Conservation (phyloP, 1,284 basidiomycete genomes). For the Puccinia horiana region DNA sequence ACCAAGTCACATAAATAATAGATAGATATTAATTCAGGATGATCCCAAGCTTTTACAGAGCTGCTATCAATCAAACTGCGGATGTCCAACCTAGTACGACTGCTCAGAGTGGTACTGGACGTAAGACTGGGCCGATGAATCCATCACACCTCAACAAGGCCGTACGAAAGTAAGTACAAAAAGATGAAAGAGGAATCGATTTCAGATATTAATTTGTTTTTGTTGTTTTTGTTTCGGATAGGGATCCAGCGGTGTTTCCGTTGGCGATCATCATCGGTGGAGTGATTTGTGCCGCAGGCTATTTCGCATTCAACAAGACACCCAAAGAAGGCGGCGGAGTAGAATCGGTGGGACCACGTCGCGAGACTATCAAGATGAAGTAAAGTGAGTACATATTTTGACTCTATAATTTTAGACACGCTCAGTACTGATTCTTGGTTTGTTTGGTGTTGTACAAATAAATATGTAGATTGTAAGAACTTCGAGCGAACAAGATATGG, state of each 20-base stretch:
- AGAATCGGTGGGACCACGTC: slow-evolving; percentile 19
- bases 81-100: slow-evolving; percentile 8
- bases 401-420: no score
- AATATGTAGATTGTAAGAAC: no score
- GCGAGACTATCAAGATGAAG: slow-evolving; percentile 18
- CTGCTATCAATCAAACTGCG: not conserved
- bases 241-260: slow-evolving; percentile 43
- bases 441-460: no score
- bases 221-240: not conserved
- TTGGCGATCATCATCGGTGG: slow-evolving; percentile 38
- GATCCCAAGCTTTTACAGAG: slow-evolving; percentile 8
- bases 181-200: not conserved
- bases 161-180: slow-evolving; percentile 31
- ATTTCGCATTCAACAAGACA: slow-evolving; percentile 35
- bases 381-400: no score
- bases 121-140: slow-evolving; percentile 1
- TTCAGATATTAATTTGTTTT: not conserved
- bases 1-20: not conserved
- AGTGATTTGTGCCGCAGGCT: slow-evolving; percentile 31
- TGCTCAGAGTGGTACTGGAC: not conserved
- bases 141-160: slow-evolving; percentile 42
- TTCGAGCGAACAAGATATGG: no score
- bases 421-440: no score
- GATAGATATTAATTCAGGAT: not conserved
- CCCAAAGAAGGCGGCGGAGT: slow-evolving; percentile 43